These are phyloP conservation scores for Yamadazyma sp. DNA, from an alignment of 805 yeast genomes.

Conservation along the genomic window DNA sequence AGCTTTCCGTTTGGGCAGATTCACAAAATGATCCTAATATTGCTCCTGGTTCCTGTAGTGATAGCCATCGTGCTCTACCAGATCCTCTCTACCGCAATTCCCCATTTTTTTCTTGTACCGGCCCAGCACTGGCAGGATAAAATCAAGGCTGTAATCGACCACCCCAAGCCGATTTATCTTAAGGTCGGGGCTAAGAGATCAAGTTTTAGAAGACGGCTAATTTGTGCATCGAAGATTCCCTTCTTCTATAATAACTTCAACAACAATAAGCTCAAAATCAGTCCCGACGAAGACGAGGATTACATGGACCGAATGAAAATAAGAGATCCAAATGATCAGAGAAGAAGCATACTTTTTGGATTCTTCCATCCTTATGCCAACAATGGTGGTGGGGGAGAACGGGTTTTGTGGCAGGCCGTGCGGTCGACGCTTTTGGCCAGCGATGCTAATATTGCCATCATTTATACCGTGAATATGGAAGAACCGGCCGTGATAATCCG, in stretches of 20 bases:
- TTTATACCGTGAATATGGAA: slow-evolving; percentile 71
- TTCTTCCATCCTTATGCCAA: slow-evolving; percentile 95
- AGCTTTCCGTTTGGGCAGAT: background rate
- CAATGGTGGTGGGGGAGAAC: slow-evolving; percentile 98
- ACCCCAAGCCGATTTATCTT: slow-evolving; percentile 37
- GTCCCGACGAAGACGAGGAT: slow-evolving; percentile 27
- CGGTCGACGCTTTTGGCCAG: slow-evolving; percentile 57
- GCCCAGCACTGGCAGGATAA: slow-evolving; percentile 39
- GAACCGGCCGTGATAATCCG: slow-evolving; percentile 49
- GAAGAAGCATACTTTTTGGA: slow-evolving; percentile 59
- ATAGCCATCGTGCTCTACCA: slow-evolving; percentile 4
- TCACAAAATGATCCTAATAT: background rate
- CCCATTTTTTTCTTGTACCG: slow-evolving; percentile 38
- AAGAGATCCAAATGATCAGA: slow-evolving; percentile 35
- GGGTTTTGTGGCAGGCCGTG: slow-evolving; percentile 94
- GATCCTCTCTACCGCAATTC: slow-evolving; percentile 21
- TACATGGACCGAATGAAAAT: slow-evolving; percentile 29
- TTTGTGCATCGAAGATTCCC: slow-evolving; percentile 36
- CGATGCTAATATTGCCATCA: slow-evolving; percentile 53
- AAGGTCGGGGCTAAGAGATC: slow-evolving; percentile 37
- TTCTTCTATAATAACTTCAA: slow-evolving; percentile 39
- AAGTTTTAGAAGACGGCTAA: slow-evolving; percentile 38
- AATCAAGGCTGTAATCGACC: slow-evolving; percentile 29
- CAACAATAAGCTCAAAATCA: slow-evolving; percentile 36
- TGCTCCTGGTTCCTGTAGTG: slow-evolving; percentile 1